Percentiles rank a stretch among this genome's conserved stretches.
Evolutionary conservation across 2,329 filamentous ascomycete genomes (phyloP).

Genomic region (Davidsoniella neocaledoniae): DNA sequence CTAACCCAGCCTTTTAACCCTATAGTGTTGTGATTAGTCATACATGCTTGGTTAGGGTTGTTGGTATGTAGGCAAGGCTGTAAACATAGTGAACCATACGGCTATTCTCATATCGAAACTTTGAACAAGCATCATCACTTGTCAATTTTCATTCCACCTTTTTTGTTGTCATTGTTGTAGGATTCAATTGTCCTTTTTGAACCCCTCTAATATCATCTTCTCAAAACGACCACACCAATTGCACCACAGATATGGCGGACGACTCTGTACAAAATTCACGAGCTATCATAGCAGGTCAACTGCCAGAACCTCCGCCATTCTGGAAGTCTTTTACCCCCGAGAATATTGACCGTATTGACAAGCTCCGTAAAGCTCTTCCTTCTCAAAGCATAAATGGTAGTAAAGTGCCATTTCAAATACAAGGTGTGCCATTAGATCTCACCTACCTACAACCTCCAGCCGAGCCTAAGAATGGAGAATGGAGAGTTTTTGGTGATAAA

Average conservation of each 20-base stretch:
- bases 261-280: constrained; percentile 26
- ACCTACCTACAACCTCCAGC: constrained; percentile 65
- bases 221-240: no score
- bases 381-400: background rate
- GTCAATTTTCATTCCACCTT: no score
- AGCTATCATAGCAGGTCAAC: constrained; percentile 43
- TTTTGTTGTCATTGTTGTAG: no score
- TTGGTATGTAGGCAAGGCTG: no score
- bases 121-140: no score
- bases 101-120: no score
- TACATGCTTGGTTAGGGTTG: no score
- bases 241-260: constrained; percentile 36
- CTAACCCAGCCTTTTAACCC: no score
- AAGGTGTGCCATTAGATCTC: constrained; percentile 49
- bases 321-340: constrained; percentile 74
- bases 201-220: background rate
- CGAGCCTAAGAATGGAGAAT: constrained; percentile 53
- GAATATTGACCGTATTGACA: constrained; percentile 43
- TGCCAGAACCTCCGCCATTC: constrained; percentile 77
- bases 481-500: constrained; percentile 55
- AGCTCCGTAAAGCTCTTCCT: constrained; percentile 22
- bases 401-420: constrained; percentile 12
- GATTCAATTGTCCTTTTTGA: background rate
- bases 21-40: no score
- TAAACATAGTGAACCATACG: no score